Evolutionary conservation across 108 stramenopile species (phyloP).

Genomic region (Fragilaria crotonensis): DNA sequence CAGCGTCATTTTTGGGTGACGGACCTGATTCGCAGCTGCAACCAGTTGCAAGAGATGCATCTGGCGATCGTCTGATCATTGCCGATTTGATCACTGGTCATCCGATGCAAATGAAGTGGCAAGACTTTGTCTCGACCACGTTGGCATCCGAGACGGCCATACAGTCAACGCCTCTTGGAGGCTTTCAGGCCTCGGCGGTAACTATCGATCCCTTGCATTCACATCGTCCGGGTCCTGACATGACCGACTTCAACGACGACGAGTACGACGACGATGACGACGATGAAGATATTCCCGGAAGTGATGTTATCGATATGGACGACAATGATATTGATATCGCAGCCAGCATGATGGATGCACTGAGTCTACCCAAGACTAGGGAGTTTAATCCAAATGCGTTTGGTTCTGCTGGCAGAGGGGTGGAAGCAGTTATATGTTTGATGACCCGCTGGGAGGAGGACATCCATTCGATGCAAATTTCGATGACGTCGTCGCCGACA

Average conservation of each 20-base stretch:
- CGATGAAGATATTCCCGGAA: conserved; percentile 25
- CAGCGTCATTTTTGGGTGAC: not conserved
- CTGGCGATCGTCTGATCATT: conserved; percentile 22
- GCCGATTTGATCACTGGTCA: conserved; percentile 34
- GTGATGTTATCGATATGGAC: conserved; percentile 74
- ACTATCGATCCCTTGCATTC: conserved; percentile 26
- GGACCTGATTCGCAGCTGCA: not conserved
- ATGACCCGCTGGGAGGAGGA: conserved; percentile 59
- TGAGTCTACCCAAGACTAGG: conserved; percentile 36
- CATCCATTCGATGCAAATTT: not conserved
- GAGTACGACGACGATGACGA: conserved; percentile 38
- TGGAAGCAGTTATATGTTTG: conserved; percentile 61
- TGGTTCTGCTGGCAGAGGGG: conserved; percentile 19
- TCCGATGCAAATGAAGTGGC: conserved; percentile 56
- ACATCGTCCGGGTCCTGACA: conserved; percentile 35
- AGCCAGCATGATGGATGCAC: conserved; percentile 79
- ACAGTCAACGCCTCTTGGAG: conserved; percentile 82
- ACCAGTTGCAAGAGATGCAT: not conserved
- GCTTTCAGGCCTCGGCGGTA: conserved; percentile 20
- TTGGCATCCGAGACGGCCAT: conserved; percentile 72
- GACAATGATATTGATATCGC: conserved; percentile 88
- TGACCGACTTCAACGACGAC: conserved; percentile 46
- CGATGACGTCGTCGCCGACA: conserved; percentile 4
- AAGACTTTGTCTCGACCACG: conserved; percentile 57
- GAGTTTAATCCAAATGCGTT: conserved; percentile 16